Conservation (phyloP, 192 early-diverging fungal species). For the Mortierella alpina region DNA sequence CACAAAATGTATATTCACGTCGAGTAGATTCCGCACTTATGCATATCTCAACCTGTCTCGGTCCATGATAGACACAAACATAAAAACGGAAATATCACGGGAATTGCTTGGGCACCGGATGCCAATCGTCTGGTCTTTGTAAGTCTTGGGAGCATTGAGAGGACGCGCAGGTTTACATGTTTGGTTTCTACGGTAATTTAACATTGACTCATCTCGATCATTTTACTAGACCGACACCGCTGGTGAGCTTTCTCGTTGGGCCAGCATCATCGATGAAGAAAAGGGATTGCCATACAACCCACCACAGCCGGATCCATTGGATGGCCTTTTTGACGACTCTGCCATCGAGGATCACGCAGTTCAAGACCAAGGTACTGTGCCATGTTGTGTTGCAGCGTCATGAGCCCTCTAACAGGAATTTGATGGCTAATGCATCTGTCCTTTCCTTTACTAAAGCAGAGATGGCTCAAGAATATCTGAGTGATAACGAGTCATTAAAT, state of each 20-base stretch:
- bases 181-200: not conserved
- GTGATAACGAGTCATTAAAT: conserved; percentile 69
- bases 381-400: not conserved
- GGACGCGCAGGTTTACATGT: too few relatives aligned
- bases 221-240: conserved; percentile 56
- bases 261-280: conserved; percentile 62
- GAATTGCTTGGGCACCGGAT: conserved; percentile 75
- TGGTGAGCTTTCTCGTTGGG: conserved; percentile 69
- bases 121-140: conserved; percentile 72
- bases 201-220: not conserved
- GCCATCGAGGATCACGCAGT: conserved; percentile 10
- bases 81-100: conserved; percentile 57
- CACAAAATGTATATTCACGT: too few relatives aligned
- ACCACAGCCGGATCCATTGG: conserved; percentile 38
- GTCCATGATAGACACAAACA: conserved; percentile 37
- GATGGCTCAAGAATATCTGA: conserved; percentile 36
- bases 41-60: not conserved
- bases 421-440: not conserved
- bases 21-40: too few relatives aligned
- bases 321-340: conserved; percentile 62
- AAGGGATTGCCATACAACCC: conserved; percentile 51
- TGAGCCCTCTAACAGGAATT: not conserved
- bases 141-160: conserved; percentile 15
- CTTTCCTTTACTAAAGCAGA: conserved; percentile 6
- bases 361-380: conserved; percentile 18